Evolutionary conservation across 306 rosid genomes (phyloP), one percentile per base, ranked within the genome.

Genomic region (Vigna nakashimae): DNA sequence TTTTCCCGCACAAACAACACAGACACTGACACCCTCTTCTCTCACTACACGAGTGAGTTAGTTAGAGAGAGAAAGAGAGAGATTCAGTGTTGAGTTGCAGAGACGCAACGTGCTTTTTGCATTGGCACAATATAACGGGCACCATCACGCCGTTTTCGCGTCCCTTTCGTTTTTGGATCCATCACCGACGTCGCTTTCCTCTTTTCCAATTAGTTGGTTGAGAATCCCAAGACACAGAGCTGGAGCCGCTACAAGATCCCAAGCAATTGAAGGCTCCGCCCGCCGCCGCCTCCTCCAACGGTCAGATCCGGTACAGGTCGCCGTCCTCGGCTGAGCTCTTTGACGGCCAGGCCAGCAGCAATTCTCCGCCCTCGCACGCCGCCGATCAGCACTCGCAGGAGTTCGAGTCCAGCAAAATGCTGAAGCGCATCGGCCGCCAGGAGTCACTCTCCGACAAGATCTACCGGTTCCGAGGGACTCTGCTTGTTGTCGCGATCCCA

Each of bases 271-370:
- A 91, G 94, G 90, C 88, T 86, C 86, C 89, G 64, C 85, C 86
- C 49, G 51, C 78, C 82, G 64, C 92, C 56, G 85, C 91, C 77
- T 26, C 90, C 15, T 45, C 86, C 51, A 91, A 93, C 97, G 97
- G 96, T 62, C 98, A 90, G 97, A 95, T 95, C 97, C 98, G 98
- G 6, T 95, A 92, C 85, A 88, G 99, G 88, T 87, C 99, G 56
- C 98, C 94, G 7, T 95, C 99, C 6, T 89, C 98, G 60, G 84
- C 98, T 9, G 99, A 96, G 59, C 97, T 96, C 38, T 69, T 84
- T 26, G 98, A 92, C 69, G 84, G 87, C 1, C 96, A 89, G 78
- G 22, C 86, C 10, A 83, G 72, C 12, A 62, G 51, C 16, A 82
- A 74, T 59, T 92, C 95, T 8, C 90, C 89, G 40, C 90, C 94